phyloP scores from a whole-genome alignment of 2,329 filamentous ascomycete species.

The Colletotrichum horii region DNA sequence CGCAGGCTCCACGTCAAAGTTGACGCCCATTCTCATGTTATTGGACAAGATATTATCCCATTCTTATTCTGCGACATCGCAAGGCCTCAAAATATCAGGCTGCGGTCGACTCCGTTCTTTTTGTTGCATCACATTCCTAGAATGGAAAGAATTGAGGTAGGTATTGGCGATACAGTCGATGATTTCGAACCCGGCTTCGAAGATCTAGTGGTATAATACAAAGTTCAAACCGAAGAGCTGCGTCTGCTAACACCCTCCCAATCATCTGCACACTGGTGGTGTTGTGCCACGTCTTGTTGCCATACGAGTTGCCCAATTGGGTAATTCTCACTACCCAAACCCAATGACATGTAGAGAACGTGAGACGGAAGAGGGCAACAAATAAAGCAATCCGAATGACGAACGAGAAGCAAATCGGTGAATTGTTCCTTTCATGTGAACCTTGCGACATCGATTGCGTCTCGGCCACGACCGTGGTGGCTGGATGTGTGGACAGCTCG shows the following conservation, averaged over 20 bases:
- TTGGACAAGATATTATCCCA: fast-evolving
- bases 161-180: no score
- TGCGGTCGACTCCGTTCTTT: not conserved
- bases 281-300: not conserved
- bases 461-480: fast-evolving
- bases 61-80: fast-evolving
- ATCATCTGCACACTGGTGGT: not conserved
- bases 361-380: fast-evolving
- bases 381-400: fast-evolving
- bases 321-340: not conserved
- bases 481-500: not conserved
- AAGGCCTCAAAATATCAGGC: not conserved
- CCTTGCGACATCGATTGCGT: not conserved
- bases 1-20: not conserved
- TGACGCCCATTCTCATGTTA: fast-evolving
- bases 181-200: no score
- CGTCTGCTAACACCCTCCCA: not conserved
- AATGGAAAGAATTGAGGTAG: not conserved
- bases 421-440: fast-evolving
- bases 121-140: not conserved
- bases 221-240: fast-evolving
- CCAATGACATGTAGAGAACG: no score
- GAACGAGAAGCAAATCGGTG: not conserved
- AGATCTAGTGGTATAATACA: no score
- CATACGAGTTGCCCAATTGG: not conserved